A percentile compares a stretch with the other conserved stretches of the same genome.
Conservation (phyloP, 2,329 filamentous ascomycete genomes). For the Aspergillus intermedius region DNA sequence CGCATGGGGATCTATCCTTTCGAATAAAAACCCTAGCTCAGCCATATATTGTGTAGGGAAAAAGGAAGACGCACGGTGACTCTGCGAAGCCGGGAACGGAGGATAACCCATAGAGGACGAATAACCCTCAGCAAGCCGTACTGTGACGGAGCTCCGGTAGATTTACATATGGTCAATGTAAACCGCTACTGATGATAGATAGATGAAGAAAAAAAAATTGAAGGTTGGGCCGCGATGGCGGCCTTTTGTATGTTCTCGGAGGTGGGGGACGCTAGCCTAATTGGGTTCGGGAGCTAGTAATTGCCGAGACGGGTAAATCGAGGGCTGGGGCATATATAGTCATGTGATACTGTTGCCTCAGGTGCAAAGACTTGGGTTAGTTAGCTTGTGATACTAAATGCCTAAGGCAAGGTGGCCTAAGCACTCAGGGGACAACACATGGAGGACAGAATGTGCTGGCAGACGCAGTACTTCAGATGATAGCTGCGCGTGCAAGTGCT, state of each 20-base stretch:
- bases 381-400: neutral
- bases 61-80: constrained; percentile 36
- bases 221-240: constrained; percentile 3
- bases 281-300: constrained; percentile 11
- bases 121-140: constrained; percentile 47
- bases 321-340: constrained; percentile 14
- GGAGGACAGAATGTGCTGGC: neutral
- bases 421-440: neutral
- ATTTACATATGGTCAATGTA: constrained; percentile 45
- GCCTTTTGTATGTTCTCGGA: constrained; percentile 24
- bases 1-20: constrained; percentile 33
- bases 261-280: constrained; percentile 15
- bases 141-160: constrained; percentile 41
- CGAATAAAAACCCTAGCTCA: constrained; percentile 37
- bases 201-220: constrained; percentile 31
- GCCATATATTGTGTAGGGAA: constrained; percentile 39
- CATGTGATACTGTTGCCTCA: neutral
- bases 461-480: no score
- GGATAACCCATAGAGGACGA: constrained; percentile 41
- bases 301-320: constrained; percentile 3
- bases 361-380: neutral
- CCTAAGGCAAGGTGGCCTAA: neutral
- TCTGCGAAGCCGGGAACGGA: constrained; percentile 48
- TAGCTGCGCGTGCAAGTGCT: neutral
- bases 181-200: constrained; percentile 48